Evolutionary conservation across 345 rosid species (phyloP), one percentile per base, ranked within the genome.

Genomic region (Lepidium didymum): DNA sequence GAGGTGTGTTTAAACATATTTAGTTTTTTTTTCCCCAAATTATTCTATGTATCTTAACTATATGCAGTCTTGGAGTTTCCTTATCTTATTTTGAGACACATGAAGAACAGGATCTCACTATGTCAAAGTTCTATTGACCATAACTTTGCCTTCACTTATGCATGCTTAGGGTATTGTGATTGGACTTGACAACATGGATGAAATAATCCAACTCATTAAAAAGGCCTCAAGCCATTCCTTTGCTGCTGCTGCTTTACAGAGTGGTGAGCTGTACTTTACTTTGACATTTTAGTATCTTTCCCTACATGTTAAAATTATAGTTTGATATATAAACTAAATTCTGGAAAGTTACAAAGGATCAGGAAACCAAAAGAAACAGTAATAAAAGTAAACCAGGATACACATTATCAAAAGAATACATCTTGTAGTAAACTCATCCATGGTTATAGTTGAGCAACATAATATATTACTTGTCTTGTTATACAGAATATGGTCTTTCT

Each of bases 121-220:
- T 45, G 45, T 45, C 40, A 29, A 49, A 67, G n/a, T 33, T 11
- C 43, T 37, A 10, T 9, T 7, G 36, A 55, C 7, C 13, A 13
- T 45, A 35, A 56, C 15, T n/a, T 35, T 25, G 62, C 59, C 64
- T 58, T 50, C 72, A 23, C 41, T 62, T 75, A 8, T 58, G n/a
- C n/a, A 57, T 57, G 36, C 13, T 21, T 57, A 93, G 98, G 98
- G 97, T 58, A 86, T 93, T 77, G 81, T 84, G 72, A 78, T 77
- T 55, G 98, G 89, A 46, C 98, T 93, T 51, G 91, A 90, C 74
- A 90, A 88, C 75, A 64, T 88, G 77, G 95, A 90, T 72, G 78
- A 72, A 42, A 88, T 93, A 43, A 89, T 90, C 70, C 76, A 59
- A 12, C 78, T 85, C 44, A 81, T 90, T 64, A 87, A 67, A 79